Base-by-base conservation (phyloP, 192 early-diverging fungal species). In the Endogone sp. region DNA sequence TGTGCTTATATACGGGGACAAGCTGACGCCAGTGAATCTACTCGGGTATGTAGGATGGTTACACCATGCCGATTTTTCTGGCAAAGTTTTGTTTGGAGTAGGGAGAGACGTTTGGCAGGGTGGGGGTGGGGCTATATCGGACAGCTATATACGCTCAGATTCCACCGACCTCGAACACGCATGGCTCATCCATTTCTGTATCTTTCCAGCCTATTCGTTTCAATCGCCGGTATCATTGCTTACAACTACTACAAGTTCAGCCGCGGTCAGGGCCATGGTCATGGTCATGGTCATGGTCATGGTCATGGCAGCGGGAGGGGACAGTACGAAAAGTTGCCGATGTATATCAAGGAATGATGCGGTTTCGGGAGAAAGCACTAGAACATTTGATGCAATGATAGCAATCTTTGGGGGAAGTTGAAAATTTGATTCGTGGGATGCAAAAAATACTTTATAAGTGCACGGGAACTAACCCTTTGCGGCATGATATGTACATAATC, bases 1-100 rank as follows among this genome's bases (percentile, higher is more conserved):
- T 3, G 78, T 83, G 27, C 26, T 90, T 23, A 86, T 95, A 25
- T 93, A 92, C 74, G 82, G 86, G 2, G 94, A 95, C 69, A 66
- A 78, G 9, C 81, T 93, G 67, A 90, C 92, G 22, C 60, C 82
- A 6, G 74, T 84, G 21, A 92, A 89, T 60, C 55, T 90, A 16
- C 44, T 88, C 2, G 94, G 94, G 85, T 87, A 78, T 58, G 70
- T 70, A 22, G 49, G 29, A 16, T 26, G 79, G 71, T 67, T 29
- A 23, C 28, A 31, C 32, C n/a, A 16, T 20, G 16, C n/a, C n/a
- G n/a, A n/a, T n/a, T n/a, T 70, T 63, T 21, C n/a, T n/a, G n/a
- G n/a, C n/a, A n/a, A 13, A 8, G 24, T 31, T 28, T 22, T 28
- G 61, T 30, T 65, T n/a, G 21, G 62, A 63, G 26, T 1, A 3